These are phyloP conservation scores for Suillus subluteus DNA, from an alignment of 768 basidiomycete genomes.

Conservation along the genomic window DNA sequence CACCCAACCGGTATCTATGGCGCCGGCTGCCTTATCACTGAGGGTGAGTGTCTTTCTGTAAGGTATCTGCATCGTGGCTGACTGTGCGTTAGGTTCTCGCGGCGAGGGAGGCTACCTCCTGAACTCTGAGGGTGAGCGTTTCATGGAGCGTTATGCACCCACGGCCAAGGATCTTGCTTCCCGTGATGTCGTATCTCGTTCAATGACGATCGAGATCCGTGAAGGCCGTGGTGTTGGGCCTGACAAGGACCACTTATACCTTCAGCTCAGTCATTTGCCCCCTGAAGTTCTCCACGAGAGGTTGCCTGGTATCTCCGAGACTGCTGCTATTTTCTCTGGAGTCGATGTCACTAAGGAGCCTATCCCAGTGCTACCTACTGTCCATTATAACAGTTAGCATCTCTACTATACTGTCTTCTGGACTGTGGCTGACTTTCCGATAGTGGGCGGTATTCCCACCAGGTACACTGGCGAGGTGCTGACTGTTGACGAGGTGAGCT, in stretches of 20 bases:
- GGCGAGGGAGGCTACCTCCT: slow-evolving; percentile 99
- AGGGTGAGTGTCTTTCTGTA: slow-evolving; percentile 56
- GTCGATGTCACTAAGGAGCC: slow-evolving; percentile 99
- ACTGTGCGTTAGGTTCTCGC: slow-evolving; percentile 73
- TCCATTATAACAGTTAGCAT: slow-evolving; percentile 95
- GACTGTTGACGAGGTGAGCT: slow-evolving; percentile 67
- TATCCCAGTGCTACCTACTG: slow-evolving; percentile 97
- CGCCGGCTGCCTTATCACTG: slow-evolving; percentile 98
- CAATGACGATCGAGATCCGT: slow-evolving; percentile 98
- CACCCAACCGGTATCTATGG: slow-evolving; percentile 99
- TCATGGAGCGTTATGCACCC: slow-evolving; percentile 99
- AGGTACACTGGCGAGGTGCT: slow-evolving; percentile 97
- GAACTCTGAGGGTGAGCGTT: slow-evolving; percentile 98
- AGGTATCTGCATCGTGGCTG: slow-evolving; percentile 6
- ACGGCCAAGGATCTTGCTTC: slow-evolving; percentile 99
- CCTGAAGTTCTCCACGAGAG: slow-evolving; percentile 95
- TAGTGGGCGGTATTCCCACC: slow-evolving; percentile 99
- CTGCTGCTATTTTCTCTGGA: slow-evolving; percentile 97
- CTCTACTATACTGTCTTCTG: not conserved
- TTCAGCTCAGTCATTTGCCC: slow-evolving; percentile 97
- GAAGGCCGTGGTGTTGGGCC: slow-evolving; percentile 99
- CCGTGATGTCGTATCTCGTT: slow-evolving; percentile 98
- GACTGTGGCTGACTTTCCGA: slow-evolving; percentile 13
- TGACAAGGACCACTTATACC: slow-evolving; percentile 95
- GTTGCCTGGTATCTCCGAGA: slow-evolving; percentile 99